A percentile compares a stretch with the other conserved stretches of the same genome.
phyloP scores from a whole-genome alignment of 257 asterid genomes.

The Solanum pimpinellifolium region DNA sequence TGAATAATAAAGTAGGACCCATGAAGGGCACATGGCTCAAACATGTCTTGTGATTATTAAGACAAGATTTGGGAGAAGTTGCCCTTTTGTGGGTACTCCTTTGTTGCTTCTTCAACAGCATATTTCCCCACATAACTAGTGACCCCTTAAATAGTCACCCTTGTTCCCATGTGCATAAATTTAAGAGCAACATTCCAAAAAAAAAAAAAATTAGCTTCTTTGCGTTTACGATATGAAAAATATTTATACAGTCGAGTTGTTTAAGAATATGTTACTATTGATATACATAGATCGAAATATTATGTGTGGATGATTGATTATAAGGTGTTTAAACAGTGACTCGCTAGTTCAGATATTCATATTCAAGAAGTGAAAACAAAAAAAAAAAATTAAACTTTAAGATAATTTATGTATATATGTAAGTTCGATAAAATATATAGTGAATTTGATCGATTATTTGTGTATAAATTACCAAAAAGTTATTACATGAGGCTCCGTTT shows the following conservation, averaged over 20 bases:
- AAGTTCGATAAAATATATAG: too few species aligned
- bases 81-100: conserved; percentile 16
- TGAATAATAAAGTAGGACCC: conserved; percentile 27
- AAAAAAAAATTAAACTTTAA: too few species aligned
- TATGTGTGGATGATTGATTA: not conserved
- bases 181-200: conserved; percentile 34
- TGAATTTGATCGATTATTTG: too few species aligned
- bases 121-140: conserved; percentile 31
- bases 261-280: not conserved
- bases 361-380: not conserved
- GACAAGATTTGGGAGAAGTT: conserved; percentile 27
- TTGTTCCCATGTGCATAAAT: conserved; percentile 41
- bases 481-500: not conserved
- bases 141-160: conserved; percentile 21
- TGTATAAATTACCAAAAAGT: not conserved
- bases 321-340: not conserved
- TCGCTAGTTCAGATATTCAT: not conserved
- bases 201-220: not conserved
- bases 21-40: conserved; percentile 25
- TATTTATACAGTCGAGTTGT: not conserved
- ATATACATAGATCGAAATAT: not conserved
- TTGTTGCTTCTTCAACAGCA: conserved; percentile 22
- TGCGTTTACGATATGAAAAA: not conserved
- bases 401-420: too few species aligned
- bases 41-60: conserved; percentile 42